Conservation (phyloP, 495 filamentous ascomycete species). For the Hamigera avellanea region DNA sequence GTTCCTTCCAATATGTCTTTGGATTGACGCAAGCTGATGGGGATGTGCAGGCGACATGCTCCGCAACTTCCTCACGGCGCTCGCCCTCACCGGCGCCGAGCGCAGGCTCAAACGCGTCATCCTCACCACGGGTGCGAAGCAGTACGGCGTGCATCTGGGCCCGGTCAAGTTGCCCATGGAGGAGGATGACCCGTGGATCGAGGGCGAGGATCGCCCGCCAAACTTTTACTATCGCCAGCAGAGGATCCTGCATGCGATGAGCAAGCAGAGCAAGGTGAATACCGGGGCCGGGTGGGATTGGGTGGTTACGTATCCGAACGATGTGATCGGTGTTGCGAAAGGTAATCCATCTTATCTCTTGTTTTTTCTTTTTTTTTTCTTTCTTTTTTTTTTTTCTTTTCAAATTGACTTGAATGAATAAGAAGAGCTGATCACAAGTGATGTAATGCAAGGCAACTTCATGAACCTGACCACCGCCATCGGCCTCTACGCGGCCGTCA, state of each 20-base stretch:
- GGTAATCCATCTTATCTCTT: neutral
- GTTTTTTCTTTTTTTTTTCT: neutral
- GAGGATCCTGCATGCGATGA: constrained; percentile 22
- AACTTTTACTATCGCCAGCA: constrained; percentile 33
- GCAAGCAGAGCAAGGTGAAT: constrained; percentile 8
- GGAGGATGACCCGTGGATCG: constrained; percentile 33
- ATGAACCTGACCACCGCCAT: constrained; percentile 43
- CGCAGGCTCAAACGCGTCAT: constrained; percentile 36
- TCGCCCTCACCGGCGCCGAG: constrained; percentile 30
- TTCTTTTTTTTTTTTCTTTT: neutral
- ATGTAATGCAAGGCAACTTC: constrained; percentile 28
- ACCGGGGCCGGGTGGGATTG: constrained; percentile 16
- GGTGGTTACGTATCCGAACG: constrained; percentile 42
- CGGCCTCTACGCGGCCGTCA: constrained; percentile 38
- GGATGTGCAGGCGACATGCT: no score
- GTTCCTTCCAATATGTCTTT: constrained; percentile 21
- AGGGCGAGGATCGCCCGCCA: constrained; percentile 17
- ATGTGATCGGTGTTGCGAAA: constrained; percentile 28
- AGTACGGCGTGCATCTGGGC: constrained; percentile 47
- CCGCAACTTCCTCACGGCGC: constrained; percentile 35
- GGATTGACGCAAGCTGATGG: no score
- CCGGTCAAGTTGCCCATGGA: constrained; percentile 29
- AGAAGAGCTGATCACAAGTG: neutral
- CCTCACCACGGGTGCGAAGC: constrained; percentile 41
- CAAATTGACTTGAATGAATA: no score